phyloP scores from a whole-genome alignment of 73 alveolate species.

The Paramecium sonneborni region DNA sequence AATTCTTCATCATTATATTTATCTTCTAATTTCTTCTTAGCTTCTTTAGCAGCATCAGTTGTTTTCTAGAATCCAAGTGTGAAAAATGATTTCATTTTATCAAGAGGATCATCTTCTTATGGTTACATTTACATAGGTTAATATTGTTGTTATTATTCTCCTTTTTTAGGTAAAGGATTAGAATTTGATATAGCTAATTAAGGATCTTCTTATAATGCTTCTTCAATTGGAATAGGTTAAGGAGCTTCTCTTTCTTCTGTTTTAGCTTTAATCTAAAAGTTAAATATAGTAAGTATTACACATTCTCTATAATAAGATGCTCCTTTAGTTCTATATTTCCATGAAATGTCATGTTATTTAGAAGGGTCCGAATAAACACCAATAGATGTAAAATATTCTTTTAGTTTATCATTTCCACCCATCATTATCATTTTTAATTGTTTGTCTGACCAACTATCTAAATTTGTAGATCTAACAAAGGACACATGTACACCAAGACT shows the following conservation, averaged over 20 bases:
- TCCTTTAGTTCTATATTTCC: conserved; percentile 81
- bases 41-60: conserved; percentile 45
- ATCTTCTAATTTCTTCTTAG: conserved; percentile 43
- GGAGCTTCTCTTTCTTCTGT: conserved; percentile 64
- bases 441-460: conserved; percentile 90
- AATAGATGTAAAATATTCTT: conserved; percentile 80
- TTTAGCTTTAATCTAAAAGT: conserved; percentile 27
- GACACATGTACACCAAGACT: conserved; percentile 83
- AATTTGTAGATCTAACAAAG: conserved; percentile 84
- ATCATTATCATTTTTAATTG: conserved; percentile 83
- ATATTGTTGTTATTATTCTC: neutral
- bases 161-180: neutral
- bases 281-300: neutral
- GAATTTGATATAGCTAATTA: neutral
- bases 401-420: conserved; percentile 91
- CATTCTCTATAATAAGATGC: conserved; percentile 82
- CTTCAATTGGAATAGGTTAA: conserved; percentile 35
- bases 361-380: conserved; percentile 75
- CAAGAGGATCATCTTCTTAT: conserved; percentile 50
- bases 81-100: conserved; percentile 52
- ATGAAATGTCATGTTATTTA: conserved; percentile 69
- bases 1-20: conserved; percentile 55
- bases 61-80: conserved; percentile 42
- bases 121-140: neutral
- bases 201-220: conserved; percentile 60